Conservation (phyloP, 2,329 filamentous ascomycete species). For the Coniella lustricola region DNA sequence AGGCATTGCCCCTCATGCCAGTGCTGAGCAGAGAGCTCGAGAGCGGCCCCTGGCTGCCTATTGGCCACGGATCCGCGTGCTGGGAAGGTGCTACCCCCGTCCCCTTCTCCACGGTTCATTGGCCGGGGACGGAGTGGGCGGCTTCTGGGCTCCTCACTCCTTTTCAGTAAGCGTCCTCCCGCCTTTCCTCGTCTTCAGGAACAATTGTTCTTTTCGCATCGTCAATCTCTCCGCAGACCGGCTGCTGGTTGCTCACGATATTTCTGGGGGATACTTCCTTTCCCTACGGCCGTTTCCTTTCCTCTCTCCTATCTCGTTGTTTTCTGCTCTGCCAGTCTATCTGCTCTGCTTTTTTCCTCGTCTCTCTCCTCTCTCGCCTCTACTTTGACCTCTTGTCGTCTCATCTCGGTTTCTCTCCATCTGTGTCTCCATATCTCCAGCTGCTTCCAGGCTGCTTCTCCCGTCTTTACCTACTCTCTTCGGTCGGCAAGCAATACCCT, state of each 20-base stretch:
- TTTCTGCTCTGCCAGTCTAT: slow-evolving; percentile 22
- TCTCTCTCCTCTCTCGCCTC: slow-evolving; percentile 10
- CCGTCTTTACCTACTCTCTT: background rate
- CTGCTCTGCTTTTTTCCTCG: slow-evolving; percentile 19
- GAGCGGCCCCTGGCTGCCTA: background rate
- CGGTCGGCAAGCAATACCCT: slow-evolving; percentile 12
- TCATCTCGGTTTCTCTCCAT: slow-evolving; percentile 18
- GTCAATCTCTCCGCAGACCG: slow-evolving; percentile 28
- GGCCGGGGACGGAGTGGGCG: background rate
- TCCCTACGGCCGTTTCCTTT: slow-evolving; percentile 34
- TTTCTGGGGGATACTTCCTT: slow-evolving; percentile 31
- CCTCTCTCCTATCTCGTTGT: slow-evolving; percentile 28
- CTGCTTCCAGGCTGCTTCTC: background rate
- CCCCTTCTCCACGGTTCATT: background rate
- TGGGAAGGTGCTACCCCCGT: slow-evolving; percentile 2
- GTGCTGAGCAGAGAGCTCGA: background rate
- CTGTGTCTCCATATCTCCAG: slow-evolving; percentile 18
- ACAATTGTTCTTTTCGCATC: slow-evolving; percentile 20
- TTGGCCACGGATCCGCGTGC: background rate
- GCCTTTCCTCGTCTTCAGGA: background rate
- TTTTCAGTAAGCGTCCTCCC: slow-evolving; percentile 4
- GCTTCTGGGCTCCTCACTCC: slow-evolving; percentile 2
- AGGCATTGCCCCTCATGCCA: slow-evolving; percentile 3
- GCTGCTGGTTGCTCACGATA: slow-evolving; percentile 31
- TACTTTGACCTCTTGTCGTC: slow-evolving; percentile 15